Evolutionary conservation across 768 basidiomycete species (phyloP), one percentile per base, ranked within the genome.

Genomic region (Boletus patriciae): DNA sequence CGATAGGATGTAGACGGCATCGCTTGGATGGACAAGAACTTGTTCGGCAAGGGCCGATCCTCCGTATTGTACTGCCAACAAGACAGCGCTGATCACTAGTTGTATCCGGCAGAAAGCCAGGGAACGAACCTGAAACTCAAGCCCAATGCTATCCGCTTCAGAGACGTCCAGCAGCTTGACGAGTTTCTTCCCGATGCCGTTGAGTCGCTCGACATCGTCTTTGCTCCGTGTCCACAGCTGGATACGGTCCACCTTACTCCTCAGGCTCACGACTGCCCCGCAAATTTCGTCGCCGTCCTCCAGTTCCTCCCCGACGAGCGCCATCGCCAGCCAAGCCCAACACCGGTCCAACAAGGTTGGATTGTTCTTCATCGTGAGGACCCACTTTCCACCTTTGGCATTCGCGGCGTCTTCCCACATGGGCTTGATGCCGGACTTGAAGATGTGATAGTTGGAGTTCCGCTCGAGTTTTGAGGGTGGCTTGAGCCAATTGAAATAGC

Each of bases 321-420:
- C 92, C 88, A 96, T 93, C 33, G 90, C 86, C 19, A 96, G 78
- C 85, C 92, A 94, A 46, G 80, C 80, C 94, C 94, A 97, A 71
- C 88, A 92, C 37, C 89, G 80, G 76, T 97, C 94, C 48, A 96
- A 76, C 63, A 94, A 70, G 46, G 74, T 72, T 4, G 91, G 85
- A 61, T 87, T 90, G 64, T 88, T 87, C 77, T 89, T 88, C 87
- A 96, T 92, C 65, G 92, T 92, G 55, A 98, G 73, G 19, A 94
- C 92, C 94, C 94, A 97, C 75, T 94, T 95, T 36, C 94, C 94
- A 19, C 94, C 94, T 51, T 87, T 82, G 25, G 90, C 89, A 66
- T 97, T 97, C 52, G 92, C 90, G 31, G 83, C 83, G 70, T 96
- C 94, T 75, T 96, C 94, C 94, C 94, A 97, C 94, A 97, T 96